phyloP scores from a whole-genome alignment of 169 alveolate genomes.

The Cryptosporidium sp. region DNA sequence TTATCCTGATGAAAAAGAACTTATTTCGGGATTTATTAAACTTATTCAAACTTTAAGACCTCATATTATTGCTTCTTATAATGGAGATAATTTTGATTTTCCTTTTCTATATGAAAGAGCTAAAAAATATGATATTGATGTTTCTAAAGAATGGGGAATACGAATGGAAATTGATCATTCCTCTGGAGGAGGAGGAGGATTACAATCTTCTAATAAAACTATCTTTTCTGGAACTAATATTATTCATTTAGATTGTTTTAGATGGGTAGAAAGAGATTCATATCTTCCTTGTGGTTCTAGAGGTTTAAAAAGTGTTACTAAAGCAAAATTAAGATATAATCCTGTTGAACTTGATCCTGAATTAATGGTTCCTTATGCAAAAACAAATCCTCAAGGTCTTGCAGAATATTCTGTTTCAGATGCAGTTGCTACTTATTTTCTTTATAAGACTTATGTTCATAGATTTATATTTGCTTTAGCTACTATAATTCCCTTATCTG shows the following conservation, averaged over 20 bases:
- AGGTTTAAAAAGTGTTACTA: slow-evolving; percentile 96
- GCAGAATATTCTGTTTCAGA: slow-evolving; percentile 99
- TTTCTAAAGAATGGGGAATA: slow-evolving; percentile 90
- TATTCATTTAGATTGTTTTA: slow-evolving; percentile 97
- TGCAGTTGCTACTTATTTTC: slow-evolving; percentile 99
- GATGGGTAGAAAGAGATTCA: slow-evolving; percentile 99
- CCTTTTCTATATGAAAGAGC: slow-evolving; percentile 95
- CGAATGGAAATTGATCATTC: slow-evolving; percentile 77
- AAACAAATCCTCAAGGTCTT: slow-evolving; percentile 93
- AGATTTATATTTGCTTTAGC: slow-evolving; percentile 97
- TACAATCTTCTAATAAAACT: slow-evolving; percentile 79
- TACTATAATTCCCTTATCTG: slow-evolving; percentile 96
- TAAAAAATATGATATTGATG: slow-evolving; percentile 88
- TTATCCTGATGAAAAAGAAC: slow-evolving; percentile 76
- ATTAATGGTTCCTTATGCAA: slow-evolving; percentile 96
- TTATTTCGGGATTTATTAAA: slow-evolving; percentile 79
- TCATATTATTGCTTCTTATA: slow-evolving; percentile 95
- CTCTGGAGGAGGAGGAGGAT: slow-evolving; percentile 21
- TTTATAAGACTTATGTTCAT: slow-evolving; percentile 97
- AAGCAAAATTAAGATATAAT: slow-evolving; percentile 96
- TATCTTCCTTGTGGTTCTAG: slow-evolving; percentile 96
- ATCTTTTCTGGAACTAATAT: slow-evolving; percentile 88
- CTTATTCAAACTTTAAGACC: slow-evolving; percentile 88
- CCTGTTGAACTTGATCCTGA: slow-evolving; percentile 99
- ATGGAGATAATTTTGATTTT: slow-evolving; percentile 99